Percentiles rank a stretch among this genome's conserved stretches.
These are phyloP conservation scores for Steccherinum ochraceum DNA, from an alignment of 768 basidiomycete species.

Conservation along the genomic window DNA sequence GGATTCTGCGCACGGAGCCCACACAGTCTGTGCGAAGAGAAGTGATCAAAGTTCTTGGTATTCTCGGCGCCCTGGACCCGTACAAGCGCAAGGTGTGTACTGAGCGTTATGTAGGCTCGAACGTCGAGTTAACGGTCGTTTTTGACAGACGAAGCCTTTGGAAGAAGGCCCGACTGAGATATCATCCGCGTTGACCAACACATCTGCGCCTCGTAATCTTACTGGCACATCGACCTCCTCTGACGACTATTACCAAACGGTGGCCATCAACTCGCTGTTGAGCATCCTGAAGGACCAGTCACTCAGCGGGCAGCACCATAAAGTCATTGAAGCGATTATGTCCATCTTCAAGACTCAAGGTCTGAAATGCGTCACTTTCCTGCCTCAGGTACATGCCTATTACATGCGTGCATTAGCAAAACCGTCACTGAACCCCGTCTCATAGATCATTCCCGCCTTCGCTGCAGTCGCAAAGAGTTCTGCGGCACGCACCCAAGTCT, in stretches of 20 bases:
- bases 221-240: constrained; percentile 56
- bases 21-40: constrained; percentile 71
- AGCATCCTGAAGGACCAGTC: constrained; percentile 86
- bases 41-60: constrained; percentile 91
- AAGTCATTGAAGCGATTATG: constrained; percentile 97
- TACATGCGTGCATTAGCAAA: no score
- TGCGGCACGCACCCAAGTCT: constrained; percentile 80
- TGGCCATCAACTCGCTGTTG: constrained; percentile 84
- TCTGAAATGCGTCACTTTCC: constrained; percentile 89
- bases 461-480: constrained; percentile 80
- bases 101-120: not conserved
- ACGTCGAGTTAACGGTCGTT: not conserved
- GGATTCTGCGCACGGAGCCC: constrained; percentile 79
- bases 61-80: constrained; percentile 93
- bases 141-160: constrained; percentile 45
- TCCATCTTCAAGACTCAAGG: constrained; percentile 98
- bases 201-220: constrained; percentile 57
- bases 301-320: constrained; percentile 80
- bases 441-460: constrained; percentile 91
- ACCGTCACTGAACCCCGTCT: not conserved
- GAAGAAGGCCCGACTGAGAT: constrained; percentile 59
- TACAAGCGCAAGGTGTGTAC: constrained; percentile 83
- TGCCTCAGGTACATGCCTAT: constrained; percentile 66
- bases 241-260: constrained; percentile 97
- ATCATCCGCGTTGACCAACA: constrained; percentile 34